These are phyloP conservation scores for Buxus sempervirens DNA, from an alignment of 164 flowering plant species.

Conservation along the genomic window DNA sequence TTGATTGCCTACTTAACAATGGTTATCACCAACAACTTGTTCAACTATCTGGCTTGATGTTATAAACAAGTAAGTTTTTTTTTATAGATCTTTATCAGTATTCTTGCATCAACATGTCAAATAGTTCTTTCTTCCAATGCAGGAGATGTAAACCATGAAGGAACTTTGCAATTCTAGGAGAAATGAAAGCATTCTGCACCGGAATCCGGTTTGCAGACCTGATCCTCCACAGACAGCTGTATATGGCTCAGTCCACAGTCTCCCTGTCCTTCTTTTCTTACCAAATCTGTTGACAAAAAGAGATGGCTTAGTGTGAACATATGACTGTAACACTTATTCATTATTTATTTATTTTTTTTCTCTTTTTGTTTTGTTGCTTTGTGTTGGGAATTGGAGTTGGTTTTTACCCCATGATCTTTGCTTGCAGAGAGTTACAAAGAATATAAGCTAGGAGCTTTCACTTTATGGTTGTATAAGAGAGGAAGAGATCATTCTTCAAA, in stretches of 20 bases:
- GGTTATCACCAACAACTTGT: neutral
- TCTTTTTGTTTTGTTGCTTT: neutral
- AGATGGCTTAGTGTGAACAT: constrained; percentile 12
- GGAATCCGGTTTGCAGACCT: neutral
- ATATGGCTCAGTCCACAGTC: neutral
- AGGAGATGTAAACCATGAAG: neutral
- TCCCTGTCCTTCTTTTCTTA: constrained; percentile 1
- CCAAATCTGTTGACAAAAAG: constrained; percentile 10
- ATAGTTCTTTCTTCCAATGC: neutral
- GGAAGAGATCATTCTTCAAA: constrained; percentile 11
- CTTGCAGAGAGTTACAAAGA: constrained; percentile 20
- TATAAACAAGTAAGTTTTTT: neutral
- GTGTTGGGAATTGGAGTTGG: constrained; percentile 7
- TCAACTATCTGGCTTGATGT: neutral
- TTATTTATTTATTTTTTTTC: neutral
- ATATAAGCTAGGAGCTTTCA: constrained; percentile 13
- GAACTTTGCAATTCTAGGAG: neutral
- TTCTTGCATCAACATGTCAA: neutral
- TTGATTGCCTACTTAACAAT: neutral
- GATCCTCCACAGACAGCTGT: too few relatives aligned
- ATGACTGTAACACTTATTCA: neutral
- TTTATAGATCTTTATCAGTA: neutral
- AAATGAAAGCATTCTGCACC: neutral
- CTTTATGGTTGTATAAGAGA: constrained; percentile 10
- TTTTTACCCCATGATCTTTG: constrained; percentile 6